Evolutionary conservation across 352 stramenopile species (phyloP), one percentile per base, ranked within the genome.

Genomic region (Pythium grandisporangium): DNA sequence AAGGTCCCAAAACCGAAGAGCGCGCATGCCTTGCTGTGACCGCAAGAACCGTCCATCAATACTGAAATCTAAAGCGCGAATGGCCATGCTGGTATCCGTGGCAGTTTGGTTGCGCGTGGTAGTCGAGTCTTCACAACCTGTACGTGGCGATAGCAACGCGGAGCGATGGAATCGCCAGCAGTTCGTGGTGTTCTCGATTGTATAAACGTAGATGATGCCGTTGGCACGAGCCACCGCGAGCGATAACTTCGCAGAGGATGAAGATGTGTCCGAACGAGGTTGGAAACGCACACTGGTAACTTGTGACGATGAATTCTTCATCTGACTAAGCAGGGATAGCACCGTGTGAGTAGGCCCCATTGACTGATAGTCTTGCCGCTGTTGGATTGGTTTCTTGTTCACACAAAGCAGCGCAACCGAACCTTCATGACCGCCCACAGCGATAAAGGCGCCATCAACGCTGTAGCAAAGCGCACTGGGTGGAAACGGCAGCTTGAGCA

Each of bases 131-230:
- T n/a, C n/a, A n/a, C n/a, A n/a, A n/a, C n/a, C n/a, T n/a, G n/a
- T n/a, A 30, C 57, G 53, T 25, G 70, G 61, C 38, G 83, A 72
- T 13, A 91, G 52, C 20, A 91, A 49, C 16, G 66, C 66, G 32
- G 70, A 74, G 4, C 73, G 68, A 24, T 57, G 61, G 32, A 88
- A 66, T 8, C 48, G 53, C 33, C 48, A 53, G 0, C 25, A 13
- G 0, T 32, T 23, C 0, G 33, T 53, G 19, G 23, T 42, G 26
- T 51, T 49, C 3, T 84, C 61, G 11, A 91, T 34, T 26, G 36
- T 64, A 49, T 91, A 91, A 2, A 91, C 37, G 47, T 88, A 91
- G 21, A 87, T 60, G 10, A 87, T 44, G 1, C 75, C 75, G 24
- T 87, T 87, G 1, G 58, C 58, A 16, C 78, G 66, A 1, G 66